Evolutionary conservation across 768 basidiomycete genomes (phyloP).

Genomic region (Boletus eberwhitei): DNA sequence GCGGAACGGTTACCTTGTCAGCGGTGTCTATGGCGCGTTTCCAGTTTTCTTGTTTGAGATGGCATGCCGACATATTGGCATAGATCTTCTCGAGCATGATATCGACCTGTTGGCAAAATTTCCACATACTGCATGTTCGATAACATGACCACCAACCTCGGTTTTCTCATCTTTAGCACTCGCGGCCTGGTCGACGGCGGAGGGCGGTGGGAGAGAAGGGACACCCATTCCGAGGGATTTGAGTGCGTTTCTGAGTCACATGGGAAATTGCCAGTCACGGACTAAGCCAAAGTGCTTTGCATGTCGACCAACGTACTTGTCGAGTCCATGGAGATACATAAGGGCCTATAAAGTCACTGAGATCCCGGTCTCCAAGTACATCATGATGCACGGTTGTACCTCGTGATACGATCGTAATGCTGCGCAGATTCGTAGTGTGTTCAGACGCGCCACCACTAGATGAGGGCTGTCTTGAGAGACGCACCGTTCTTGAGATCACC

Average conservation of each 20-base stretch:
- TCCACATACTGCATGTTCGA: not conserved
- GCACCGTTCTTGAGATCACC: conserved; percentile 61
- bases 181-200: conserved; percentile 30
- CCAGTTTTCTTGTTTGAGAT: conserved; percentile 79
- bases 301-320: conserved; percentile 53
- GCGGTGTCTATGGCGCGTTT: conserved; percentile 77
- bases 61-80: conserved; percentile 81
- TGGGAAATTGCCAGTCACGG: conserved; percentile 2
- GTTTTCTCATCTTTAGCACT: conserved; percentile 52
- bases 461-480: conserved; percentile 14
- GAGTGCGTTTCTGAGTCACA: conserved; percentile 47
- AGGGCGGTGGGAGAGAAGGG: conserved; percentile 5
- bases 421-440: conserved; percentile 26
- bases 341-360: conserved; percentile 45
- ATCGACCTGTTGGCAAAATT: conserved; percentile 59
- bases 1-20: conserved; percentile 51
- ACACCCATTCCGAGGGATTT: conserved; percentile 45
- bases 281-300: not conserved
- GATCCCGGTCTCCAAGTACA: not conserved
- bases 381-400: conserved; percentile 37
- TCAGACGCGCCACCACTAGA: conserved; percentile 1
- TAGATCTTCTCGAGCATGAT: conserved; percentile 77
- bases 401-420: conserved; percentile 72
- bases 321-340: conserved; percentile 70
- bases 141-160: conserved; percentile 44